Conservation (phyloP, 2,329 filamentous ascomycete genomes). For the Penicillium digitatum region DNA sequence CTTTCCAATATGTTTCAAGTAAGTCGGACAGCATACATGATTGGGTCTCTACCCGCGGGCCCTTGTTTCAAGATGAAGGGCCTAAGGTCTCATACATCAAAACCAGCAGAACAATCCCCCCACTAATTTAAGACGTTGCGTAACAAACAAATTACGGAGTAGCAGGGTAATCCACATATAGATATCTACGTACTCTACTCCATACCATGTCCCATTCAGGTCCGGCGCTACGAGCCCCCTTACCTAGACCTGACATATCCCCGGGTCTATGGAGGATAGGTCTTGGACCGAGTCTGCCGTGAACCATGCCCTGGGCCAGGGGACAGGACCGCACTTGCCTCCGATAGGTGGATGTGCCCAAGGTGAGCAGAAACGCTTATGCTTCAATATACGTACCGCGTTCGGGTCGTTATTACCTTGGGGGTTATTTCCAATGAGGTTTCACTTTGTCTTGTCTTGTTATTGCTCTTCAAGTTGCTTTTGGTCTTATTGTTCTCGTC, state of each 20-base stretch:
- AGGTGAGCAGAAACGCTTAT: conserved; percentile 6
- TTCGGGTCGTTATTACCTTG: background rate
- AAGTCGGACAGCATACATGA: conserved; percentile 4
- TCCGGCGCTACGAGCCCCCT: conserved; percentile 4
- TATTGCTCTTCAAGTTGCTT: background rate
- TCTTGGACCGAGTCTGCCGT: conserved; percentile 1
- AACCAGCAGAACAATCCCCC: conserved; percentile 6
- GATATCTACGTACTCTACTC: background rate
- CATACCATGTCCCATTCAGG: too few species aligned
- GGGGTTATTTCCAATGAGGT: background rate
- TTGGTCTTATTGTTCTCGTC: background rate
- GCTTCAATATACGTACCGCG: background rate
- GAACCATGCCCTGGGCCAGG: conserved; percentile 12
- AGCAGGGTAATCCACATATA: background rate
- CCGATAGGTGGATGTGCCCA: conserved; percentile 14
- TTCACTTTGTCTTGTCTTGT: background rate
- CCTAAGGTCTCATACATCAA: conserved; percentile 9
- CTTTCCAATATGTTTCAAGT: conserved; percentile 14
- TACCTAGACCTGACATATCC: conserved; percentile 12
- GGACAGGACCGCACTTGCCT: background rate
- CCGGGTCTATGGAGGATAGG: background rate
- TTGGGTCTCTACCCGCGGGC: conserved; percentile 17
- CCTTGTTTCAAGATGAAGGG: conserved; percentile 18
- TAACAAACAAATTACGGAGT: conserved; percentile 18
- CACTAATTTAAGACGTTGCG: conserved; percentile 10